Base-by-base conservation (phyloP, 2,329 filamentous ascomycete genomes). In the Penicillium aurantiogriseum region DNA sequence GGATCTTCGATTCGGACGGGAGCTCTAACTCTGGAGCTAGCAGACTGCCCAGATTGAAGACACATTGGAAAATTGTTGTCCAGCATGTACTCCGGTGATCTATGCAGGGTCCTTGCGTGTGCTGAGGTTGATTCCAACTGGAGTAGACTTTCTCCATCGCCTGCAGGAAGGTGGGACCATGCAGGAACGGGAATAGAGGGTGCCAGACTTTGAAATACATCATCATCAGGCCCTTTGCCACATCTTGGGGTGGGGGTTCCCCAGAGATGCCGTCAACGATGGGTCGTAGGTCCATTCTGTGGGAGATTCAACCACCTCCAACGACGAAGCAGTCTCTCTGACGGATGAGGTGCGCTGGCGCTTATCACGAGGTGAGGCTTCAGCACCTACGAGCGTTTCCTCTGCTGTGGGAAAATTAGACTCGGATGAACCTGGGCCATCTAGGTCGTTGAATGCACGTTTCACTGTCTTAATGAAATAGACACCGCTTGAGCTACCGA, bases 381-480 rank as follows among this genome's bases (percentile, higher is more conserved):
- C 64, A 27, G 62, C 63, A 11, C 68, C 69, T 19, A 72, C 63
- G 8, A 73, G 62, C 1, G 67, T 70, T 25, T 71, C 65, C 51
- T 71, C 67, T 35, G 71, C 67, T 3, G 60, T 64, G 4, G 71
- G 71, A 11, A 74, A 73, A 2, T 63, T 63, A 13, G 58, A 59
- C 6, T 57, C 62, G 21, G 61, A 57, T 27, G 63, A 56, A 15
- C 39, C 56, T 4, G 59, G 57, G 9, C 61, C 49, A 44, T 68
- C 67, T 29, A 74, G 63, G 7, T 72, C 69, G 21, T 69, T 66
- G 64, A 83, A 83, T n/a, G 80, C 79, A 33, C 77, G 75, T 42
- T 78, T 78, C 54, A 83, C 81, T 1, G 81, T 83, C 57, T 83
- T 81, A 63, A 80, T 76, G 67, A 83, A 83, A 67, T 79, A 83